Evolutionary conservation across 352 stramenopile genomes (phyloP).

Genomic region (Phytopythium litorale): DNA sequence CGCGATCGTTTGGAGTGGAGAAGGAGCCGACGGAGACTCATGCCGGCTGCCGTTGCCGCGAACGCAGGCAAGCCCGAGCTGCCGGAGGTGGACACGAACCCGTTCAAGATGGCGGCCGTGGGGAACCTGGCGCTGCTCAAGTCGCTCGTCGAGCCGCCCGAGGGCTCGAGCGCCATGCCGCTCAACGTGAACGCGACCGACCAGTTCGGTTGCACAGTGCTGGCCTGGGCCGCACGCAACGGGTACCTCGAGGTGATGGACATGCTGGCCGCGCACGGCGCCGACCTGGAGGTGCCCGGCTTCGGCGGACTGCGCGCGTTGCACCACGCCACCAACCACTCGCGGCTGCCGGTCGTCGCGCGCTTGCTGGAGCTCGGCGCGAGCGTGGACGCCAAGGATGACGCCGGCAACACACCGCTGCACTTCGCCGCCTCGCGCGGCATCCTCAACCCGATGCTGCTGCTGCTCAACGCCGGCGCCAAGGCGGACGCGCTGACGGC

Average conservation of each 20-base stretch:
- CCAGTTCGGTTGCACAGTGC: slow-evolving; percentile 69
- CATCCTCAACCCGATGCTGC: slow-evolving; percentile 81
- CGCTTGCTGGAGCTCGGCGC: slow-evolving; percentile 75
- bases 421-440: slow-evolving; percentile 80
- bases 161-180: slow-evolving; percentile 32
- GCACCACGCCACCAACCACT: slow-evolving; percentile 86
- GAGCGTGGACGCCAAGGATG: slow-evolving; percentile 75
- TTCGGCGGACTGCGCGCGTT: slow-evolving; percentile 80
- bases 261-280: slow-evolving; percentile 64
- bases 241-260: slow-evolving; percentile 79
- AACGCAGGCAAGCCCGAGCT: slow-evolving; percentile 56
- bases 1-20: not conserved
- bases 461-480: slow-evolving; percentile 70
- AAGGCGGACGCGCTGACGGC: slow-evolving; percentile 73
- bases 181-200: slow-evolving; percentile 83
- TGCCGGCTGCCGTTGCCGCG: slow-evolving; percentile 17
- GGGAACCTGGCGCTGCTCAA: slow-evolving; percentile 72
- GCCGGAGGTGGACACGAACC: slow-evolving; percentile 78
- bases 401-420: slow-evolving; percentile 80
- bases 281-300: slow-evolving; percentile 60
- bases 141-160: slow-evolving; percentile 55
- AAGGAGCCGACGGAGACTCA: not conserved
- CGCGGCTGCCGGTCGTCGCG: slow-evolving; percentile 48
- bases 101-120: slow-evolving; percentile 82
- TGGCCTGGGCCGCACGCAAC: slow-evolving; percentile 83